phyloP scores from a whole-genome alignment of 495 filamentous ascomycete species.

The Penicillium malachiteum region DNA sequence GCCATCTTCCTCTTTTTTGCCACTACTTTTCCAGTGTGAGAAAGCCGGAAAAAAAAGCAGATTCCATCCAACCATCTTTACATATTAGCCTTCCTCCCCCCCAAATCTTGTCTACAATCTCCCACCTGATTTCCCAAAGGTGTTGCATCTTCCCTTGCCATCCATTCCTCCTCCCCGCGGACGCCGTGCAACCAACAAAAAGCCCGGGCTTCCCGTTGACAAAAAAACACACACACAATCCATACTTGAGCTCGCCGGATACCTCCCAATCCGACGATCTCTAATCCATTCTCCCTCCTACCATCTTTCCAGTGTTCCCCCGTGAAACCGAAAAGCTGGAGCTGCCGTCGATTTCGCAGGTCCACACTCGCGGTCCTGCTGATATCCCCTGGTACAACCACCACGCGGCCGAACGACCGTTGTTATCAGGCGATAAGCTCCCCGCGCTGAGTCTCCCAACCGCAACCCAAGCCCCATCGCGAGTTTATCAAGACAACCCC shows the following conservation, averaged over 20 bases:
- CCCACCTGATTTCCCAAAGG: not conserved
- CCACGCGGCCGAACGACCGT: constrained; percentile 65
- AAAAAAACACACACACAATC: constrained; percentile 11
- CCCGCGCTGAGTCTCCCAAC: constrained; percentile 75
- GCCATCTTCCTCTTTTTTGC: no score
- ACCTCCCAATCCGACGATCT: constrained; percentile 27
- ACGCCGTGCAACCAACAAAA: constrained; percentile 10
- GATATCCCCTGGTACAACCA: constrained; percentile 76
- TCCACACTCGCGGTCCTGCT: constrained; percentile 83
- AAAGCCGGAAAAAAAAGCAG: no score
- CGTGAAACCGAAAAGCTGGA: constrained; percentile 93
- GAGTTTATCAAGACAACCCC: constrained; percentile 43
- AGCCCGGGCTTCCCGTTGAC: not conserved
- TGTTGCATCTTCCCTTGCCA: not conserved
- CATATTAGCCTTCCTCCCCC: no score
- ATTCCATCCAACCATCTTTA: no score
- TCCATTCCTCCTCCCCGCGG: not conserved
- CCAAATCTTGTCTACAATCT: no score
- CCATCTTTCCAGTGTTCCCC: constrained; percentile 35
- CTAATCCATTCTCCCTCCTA: constrained; percentile 15
- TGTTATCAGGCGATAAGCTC: constrained; percentile 72
- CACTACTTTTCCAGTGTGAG: no score
- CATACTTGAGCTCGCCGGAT: constrained; percentile 28
- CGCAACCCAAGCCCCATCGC: constrained; percentile 53
- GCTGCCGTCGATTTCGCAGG: constrained; percentile 89